A percentile compares a stretch with the other conserved stretches of the same genome.
phyloP scores from a whole-genome alignment of 2,329 filamentous ascomycete species.

The Cladophialophora immunda region DNA sequence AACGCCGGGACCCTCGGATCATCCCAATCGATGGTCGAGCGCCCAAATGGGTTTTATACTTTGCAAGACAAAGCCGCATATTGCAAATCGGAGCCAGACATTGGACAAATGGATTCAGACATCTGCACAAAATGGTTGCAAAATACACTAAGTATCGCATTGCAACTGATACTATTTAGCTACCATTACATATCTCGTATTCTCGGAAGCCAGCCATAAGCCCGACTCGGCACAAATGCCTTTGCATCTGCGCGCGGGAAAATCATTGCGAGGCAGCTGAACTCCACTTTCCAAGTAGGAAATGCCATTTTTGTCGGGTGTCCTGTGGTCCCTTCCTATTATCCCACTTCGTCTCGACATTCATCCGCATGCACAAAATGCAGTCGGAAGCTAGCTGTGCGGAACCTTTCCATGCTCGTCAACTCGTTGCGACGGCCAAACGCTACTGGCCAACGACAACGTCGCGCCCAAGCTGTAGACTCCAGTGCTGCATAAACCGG shows the following conservation, averaged over 20 bases:
- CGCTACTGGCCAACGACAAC: neutral
- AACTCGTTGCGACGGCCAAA: neutral
- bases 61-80: neutral
- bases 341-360: neutral
- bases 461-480: neutral
- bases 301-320: neutral
- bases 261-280: neutral
- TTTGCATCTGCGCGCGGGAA: neutral
- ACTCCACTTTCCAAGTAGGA: neutral
- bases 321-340: neutral
- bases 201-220: neutral
- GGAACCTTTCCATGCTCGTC: neutral
- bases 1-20: neutral
- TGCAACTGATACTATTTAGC: neutral
- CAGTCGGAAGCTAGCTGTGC: neutral
- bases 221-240: neutral
- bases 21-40: neutral
- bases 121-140: neutral
- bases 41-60: neutral
- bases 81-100: neutral
- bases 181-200: constrained; percentile 5
- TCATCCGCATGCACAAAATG: neutral
- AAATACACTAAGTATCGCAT: neutral
- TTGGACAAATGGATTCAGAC: neutral
- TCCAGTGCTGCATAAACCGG: neutral